Evolutionary conservation across 2,329 filamentous ascomycete species (phyloP).

Genomic region (Zasmidium angulare): DNA sequence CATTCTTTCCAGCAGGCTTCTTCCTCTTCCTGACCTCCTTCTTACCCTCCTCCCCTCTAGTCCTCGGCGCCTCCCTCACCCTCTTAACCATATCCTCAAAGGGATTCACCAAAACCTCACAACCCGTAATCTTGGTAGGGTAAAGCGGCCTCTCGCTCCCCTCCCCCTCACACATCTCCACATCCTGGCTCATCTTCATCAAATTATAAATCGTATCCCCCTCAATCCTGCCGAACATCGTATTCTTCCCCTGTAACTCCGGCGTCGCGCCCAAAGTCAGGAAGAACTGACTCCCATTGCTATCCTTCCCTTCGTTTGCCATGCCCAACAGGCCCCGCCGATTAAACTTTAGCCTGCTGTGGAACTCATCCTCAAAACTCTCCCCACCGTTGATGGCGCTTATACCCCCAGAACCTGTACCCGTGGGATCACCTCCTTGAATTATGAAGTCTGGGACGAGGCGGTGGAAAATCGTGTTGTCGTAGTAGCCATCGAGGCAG

Average conservation of each 20-base stretch:
- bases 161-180: conserved; percentile 67
- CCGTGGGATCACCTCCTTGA: conserved; percentile 92
- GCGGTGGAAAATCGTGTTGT: conserved; percentile 89
- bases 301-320: conserved; percentile 82
- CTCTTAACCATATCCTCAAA: conserved; percentile 79
- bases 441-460: conserved; percentile 88
- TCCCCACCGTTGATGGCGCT: conserved; percentile 87
- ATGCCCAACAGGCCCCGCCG: conserved; percentile 88
- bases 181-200: conserved; percentile 88
- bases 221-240: conserved; percentile 85
- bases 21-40: conserved; percentile 63
- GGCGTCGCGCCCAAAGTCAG: conserved; percentile 81
- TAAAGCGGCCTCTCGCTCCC: conserved; percentile 82
- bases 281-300: conserved; percentile 97
- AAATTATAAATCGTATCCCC: conserved; percentile 96
- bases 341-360: conserved; percentile 90
- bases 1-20: conserved; percentile 71
- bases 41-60: conserved; percentile 46
- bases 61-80: conserved; percentile 55
- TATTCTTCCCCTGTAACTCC: conserved; percentile 86
- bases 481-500: conserved; percentile 93
- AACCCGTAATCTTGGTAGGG: conserved; percentile 71
- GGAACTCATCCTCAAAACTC: conserved; percentile 84
- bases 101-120: conserved; percentile 78
- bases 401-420: conserved; percentile 86